These are phyloP conservation scores for Didymella arachidicola DNA, from an alignment of 2,329 filamentous ascomycete genomes.

Conservation along the genomic window DNA sequence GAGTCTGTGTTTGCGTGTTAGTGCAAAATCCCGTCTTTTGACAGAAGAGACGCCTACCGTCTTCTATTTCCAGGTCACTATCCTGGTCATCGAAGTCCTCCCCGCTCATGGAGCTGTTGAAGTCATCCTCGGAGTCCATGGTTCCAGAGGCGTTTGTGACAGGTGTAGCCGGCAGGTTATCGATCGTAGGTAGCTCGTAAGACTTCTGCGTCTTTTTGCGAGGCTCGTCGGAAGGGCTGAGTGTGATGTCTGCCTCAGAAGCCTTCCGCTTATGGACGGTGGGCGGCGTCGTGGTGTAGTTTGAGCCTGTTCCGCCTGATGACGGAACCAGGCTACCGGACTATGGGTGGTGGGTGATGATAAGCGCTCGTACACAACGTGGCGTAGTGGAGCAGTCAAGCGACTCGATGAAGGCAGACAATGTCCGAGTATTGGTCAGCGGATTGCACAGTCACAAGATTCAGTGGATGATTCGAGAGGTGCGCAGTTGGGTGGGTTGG, in stretches of 20 bases:
- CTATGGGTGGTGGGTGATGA: constrained; percentile 24
- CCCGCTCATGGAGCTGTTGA: constrained; percentile 84
- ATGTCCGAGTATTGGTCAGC: constrained; percentile 38
- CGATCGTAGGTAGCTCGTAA: constrained; percentile 25
- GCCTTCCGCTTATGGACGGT: constrained; percentile 51
- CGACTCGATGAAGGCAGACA: constrained; percentile 16
- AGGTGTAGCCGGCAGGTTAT: constrained; percentile 44
- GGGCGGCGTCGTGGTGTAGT: constrained; percentile 49
- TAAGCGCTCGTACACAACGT: constrained; percentile 19
- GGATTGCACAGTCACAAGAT: constrained; percentile 35
- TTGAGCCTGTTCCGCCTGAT: constrained; percentile 50
- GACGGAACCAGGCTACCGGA: constrained; percentile 51
- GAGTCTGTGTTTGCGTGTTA: constrained; percentile 51
- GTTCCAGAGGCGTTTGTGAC: constrained; percentile 54
- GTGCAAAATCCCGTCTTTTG: constrained; percentile 11
- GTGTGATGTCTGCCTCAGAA: constrained; percentile 43
- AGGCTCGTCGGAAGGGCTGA: constrained; percentile 39
- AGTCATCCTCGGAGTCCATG: constrained; percentile 97
- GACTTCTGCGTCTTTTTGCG: constrained; percentile 40
- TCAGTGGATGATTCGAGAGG: constrained; percentile 17
- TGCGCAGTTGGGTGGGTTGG: constrained; percentile 22
- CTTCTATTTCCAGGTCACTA: constrained; percentile 67
- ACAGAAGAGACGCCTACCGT: constrained; percentile 42
- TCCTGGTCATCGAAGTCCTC: constrained; percentile 78
- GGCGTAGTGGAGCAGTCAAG: constrained; percentile 19